Evolutionary conservation across 1,284 basidiomycete genomes (phyloP), one percentile per base, ranked within the genome.

Genomic region (Wolfiporia cocos): DNA sequence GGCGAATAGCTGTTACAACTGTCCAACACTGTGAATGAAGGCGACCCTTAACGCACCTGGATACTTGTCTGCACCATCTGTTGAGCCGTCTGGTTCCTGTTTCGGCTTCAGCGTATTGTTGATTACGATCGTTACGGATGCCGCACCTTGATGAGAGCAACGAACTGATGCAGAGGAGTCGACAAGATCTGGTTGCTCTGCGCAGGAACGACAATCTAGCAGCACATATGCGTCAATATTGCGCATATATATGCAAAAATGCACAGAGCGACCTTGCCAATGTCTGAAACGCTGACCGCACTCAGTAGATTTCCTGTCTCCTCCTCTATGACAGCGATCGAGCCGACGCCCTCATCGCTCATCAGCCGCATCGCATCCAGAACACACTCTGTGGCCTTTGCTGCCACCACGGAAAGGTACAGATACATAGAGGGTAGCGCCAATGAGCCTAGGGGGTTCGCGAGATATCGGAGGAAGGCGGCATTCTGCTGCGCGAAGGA

Each of bases 341-440:
- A 86, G 57, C 86, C 86, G 28, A 88, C 84, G 17, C 86, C 86
- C 55, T 81, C 73, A 49, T 86, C 81, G 53, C 82, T 86, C 86
- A 88, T 87, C 22, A 83, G 65, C 44, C 68, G 74, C 86, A 88
- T 88, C 4, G 84, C 84, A 58, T 86, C 79, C 24, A 87, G 64
- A 15, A 87, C 78, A 17, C 70, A 69, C 3, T 74, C 73, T 15
- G 65, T 69, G 31, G 81, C 74, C 5, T 69, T 69, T 7, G 76
- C 64, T 4, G 79, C 71, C 9, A 87, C 65, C 14, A 88, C 80
- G 2, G 76, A 70, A 3, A 69, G 54, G 50, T 78, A 75, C 21
- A 86, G 66, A 50, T 78, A 71, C 5, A 87, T 58, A 3, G 81
- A 84, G 15, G 84, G 81, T 12, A 87, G 70, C 3, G 74, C 64